phyloP scores from a whole-genome alignment of 345 rosid genomes.

The Salix purpurea region DNA sequence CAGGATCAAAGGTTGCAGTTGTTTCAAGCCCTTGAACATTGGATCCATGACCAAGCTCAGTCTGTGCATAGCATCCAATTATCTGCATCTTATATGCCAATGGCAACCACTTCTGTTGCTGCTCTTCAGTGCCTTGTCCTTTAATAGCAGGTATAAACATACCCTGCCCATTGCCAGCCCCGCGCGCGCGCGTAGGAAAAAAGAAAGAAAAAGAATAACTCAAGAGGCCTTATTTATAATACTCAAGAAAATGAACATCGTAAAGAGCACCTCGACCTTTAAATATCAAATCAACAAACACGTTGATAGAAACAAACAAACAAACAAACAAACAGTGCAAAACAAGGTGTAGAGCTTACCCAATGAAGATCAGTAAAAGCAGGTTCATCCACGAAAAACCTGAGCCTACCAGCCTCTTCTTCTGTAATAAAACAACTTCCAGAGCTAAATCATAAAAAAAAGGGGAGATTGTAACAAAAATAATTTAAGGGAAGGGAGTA shows the following conservation, averaged over 20 bases:
- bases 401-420: conserved; percentile 68
- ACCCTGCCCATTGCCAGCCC: conserved; percentile 43
- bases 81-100: conserved; percentile 93
- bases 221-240: not conserved
- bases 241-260: conserved; percentile 7
- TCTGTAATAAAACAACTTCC: conserved; percentile 47
- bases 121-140: conserved; percentile 97
- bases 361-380: conserved; percentile 91
- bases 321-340: not conserved
- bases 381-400: conserved; percentile 78
- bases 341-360: conserved; percentile 37
- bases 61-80: conserved; percentile 97
- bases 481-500: not conserved
- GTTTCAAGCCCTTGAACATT: conserved; percentile 99
- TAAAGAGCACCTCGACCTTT: not conserved
- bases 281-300: not conserved
- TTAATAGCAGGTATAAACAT: conserved; percentile 94
- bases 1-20: conserved; percentile 90
- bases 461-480: not conserved
- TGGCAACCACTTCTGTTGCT: conserved; percentile 88
- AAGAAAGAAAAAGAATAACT: not conserved
- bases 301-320: not conserved
- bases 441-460: not conserved
- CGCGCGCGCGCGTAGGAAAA: not conserved
- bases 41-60: conserved; percentile 99